Percentiles rank a stretch among this genome's conserved stretches.
Conservation (phyloP, 768 basidiomycete genomes). For the Vishniacozyma victoriae region DNA sequence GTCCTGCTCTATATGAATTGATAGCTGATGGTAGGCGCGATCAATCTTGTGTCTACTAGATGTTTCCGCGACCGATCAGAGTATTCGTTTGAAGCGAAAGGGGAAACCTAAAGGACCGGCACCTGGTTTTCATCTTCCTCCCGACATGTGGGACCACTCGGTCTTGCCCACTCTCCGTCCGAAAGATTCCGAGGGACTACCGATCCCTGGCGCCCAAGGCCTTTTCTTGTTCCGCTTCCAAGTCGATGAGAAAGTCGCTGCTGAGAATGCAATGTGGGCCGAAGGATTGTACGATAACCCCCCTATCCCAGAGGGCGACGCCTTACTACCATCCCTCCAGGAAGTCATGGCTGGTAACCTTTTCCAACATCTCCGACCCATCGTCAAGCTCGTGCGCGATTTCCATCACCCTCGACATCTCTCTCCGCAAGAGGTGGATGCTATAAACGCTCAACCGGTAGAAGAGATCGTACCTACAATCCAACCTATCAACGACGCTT, state of each 20-base stretch:
- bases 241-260: slow-evolving; percentile 29
- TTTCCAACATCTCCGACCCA: slow-evolving; percentile 8
- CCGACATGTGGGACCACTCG: slow-evolving; percentile 23
- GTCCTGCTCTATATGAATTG: not conserved
- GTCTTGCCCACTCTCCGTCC: slow-evolving; percentile 24
- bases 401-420: slow-evolving; percentile 3
- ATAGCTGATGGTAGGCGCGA: slow-evolving; percentile 21
- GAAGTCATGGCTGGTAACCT: slow-evolving; percentile 17
- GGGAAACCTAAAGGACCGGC: slow-evolving; percentile 35
- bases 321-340: slow-evolving; percentile 8
- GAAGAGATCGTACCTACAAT: too few relatives aligned
- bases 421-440: slow-evolving; percentile 11
- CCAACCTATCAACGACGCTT: too few relatives aligned
- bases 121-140: slow-evolving; percentile 34
- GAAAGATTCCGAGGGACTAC: slow-evolving; percentile 29
- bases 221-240: slow-evolving; percentile 40
- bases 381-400: slow-evolving; percentile 7
- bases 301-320: slow-evolving; percentile 27
- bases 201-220: slow-evolving; percentile 20
- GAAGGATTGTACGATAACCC: slow-evolving; percentile 37
- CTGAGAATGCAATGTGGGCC: slow-evolving; percentile 30
- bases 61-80: slow-evolving; percentile 25
- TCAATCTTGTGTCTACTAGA: slow-evolving; percentile 30
- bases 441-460: slow-evolving; percentile 5
- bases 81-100: slow-evolving; percentile 17